Conservation (phyloP, 31 red algal species). For the Pterothamnion heteromorphum region DNA sequence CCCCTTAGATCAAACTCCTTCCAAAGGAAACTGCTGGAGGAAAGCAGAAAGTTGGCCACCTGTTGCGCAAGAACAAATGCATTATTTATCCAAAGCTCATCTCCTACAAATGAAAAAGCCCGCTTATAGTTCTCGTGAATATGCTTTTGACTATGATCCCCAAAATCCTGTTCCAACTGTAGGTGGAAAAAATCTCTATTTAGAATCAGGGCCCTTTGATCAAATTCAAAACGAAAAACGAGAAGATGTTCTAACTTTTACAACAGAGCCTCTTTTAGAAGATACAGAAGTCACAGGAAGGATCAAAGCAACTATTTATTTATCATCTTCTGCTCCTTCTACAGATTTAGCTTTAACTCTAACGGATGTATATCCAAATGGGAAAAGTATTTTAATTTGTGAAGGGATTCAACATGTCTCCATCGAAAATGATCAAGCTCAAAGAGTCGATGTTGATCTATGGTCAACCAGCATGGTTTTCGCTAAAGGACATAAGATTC, state of each 20-base stretch:
- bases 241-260: slow-evolving; percentile 23
- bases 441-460: neutral
- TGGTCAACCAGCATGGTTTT: slow-evolving; percentile 8
- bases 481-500: slow-evolving; percentile 32
- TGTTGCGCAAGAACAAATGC: no score
- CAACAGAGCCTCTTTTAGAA: slow-evolving; percentile 24
- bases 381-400: slow-evolving; percentile 33
- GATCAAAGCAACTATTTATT: slow-evolving; percentile 25
- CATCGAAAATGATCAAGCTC: slow-evolving; percentile 18
- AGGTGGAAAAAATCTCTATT: neutral
- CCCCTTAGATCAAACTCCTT: no score
- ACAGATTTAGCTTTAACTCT: slow-evolving; percentile 27
- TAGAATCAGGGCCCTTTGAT: slow-evolving; percentile 23
- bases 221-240: slow-evolving; percentile 28
- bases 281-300: neutral
- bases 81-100: no score
- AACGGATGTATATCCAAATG: slow-evolving; percentile 34
- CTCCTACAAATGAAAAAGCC: neutral
- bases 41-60: no score
- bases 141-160: slow-evolving; percentile 35
- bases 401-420: slow-evolving; percentile 12
- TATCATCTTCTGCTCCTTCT: neutral
- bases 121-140: neutral
- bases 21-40: no score
- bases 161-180: slow-evolving; percentile 14